Evolutionary conservation across 495 filamentous ascomycete species (phyloP).

Genomic region (Penicillium manginii): DNA sequence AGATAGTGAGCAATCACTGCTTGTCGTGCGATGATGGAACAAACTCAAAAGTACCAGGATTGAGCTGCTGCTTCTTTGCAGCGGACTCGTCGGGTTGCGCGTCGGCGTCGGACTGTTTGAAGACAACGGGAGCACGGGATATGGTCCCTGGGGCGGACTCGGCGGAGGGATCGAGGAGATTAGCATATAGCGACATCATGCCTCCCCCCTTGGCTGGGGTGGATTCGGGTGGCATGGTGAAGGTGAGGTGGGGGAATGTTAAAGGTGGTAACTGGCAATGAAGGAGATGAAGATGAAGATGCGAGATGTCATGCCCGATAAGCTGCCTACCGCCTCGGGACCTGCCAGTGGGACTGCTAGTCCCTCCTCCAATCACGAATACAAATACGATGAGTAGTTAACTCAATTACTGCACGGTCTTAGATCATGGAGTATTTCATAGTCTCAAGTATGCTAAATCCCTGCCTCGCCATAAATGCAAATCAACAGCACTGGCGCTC

Average conservation of each 20-base stretch:
- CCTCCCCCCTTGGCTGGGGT: slow-evolving; percentile 39
- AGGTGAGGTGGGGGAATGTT: background rate
- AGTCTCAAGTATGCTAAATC: no score
- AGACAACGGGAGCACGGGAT: slow-evolving; percentile 79
- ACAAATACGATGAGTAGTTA: no score
- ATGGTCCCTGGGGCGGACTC: slow-evolving; percentile 63
- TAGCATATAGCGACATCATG: slow-evolving; percentile 64
- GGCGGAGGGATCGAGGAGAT: slow-evolving; percentile 60
- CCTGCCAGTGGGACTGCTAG: background rate
- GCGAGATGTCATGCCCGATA: background rate
- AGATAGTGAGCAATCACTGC: slow-evolving; percentile 54
- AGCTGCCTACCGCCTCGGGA: background rate
- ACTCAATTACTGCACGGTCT: no score
- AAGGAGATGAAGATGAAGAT: background rate
- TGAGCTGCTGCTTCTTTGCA: slow-evolving; percentile 71
- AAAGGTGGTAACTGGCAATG: background rate
- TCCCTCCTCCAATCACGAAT: background rate
- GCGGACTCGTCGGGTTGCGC: slow-evolving; percentile 56
- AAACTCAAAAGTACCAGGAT: slow-evolving; percentile 65
- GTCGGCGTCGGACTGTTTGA: slow-evolving; percentile 61
- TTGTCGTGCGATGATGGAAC: slow-evolving; percentile 22
- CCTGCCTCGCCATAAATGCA: no score
- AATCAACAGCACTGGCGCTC: no score
- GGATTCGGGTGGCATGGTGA: slow-evolving; percentile 42
- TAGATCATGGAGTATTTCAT: no score